phyloP scores from a whole-genome alignment of 371 early-diverging fungal genomes.

The Umbelopsis sp. region DNA sequence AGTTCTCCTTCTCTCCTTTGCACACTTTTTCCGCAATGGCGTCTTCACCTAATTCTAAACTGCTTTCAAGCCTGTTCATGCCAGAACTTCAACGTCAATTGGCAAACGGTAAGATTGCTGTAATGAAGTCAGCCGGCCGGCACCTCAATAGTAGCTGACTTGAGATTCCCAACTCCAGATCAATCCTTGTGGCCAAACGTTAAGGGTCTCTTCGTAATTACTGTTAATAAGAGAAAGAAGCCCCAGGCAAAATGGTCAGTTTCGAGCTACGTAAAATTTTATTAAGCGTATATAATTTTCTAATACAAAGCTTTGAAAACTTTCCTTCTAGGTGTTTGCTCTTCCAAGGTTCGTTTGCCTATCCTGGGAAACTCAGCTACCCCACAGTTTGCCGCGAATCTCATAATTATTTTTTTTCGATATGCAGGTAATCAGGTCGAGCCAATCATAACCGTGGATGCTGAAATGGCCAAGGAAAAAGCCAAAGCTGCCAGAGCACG shows the following conservation, averaged over 20 bases:
- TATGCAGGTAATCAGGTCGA: slow-evolving; percentile 30
- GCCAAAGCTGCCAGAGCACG: slow-evolving; percentile 34
- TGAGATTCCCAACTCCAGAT: slow-evolving; percentile 21
- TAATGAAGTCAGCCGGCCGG: background rate
- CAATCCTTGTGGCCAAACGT: slow-evolving; percentile 45
- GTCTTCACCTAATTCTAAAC: slow-evolving; percentile 6
- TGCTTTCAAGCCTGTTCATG: slow-evolving; percentile 35
- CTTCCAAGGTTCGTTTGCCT: slow-evolving; percentile 34
- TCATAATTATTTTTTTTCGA: too few species aligned
- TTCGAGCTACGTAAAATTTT: too few species aligned
- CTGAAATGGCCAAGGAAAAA: slow-evolving; percentile 30
- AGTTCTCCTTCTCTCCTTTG: background rate
- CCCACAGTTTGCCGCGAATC: slow-evolving; percentile 7
- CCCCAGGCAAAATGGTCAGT: slow-evolving; percentile 42
- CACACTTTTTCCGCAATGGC: slow-evolving; percentile 9
- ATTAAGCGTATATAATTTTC: too few species aligned
- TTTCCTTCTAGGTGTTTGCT: slow-evolving; percentile 37
- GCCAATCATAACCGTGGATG: slow-evolving; percentile 38
- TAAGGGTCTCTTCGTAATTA: slow-evolving; percentile 46
- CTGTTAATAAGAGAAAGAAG: slow-evolving; percentile 41
- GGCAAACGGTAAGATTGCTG: slow-evolving; percentile 11
- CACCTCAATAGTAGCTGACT: background rate
- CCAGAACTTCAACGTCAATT: slow-evolving; percentile 54
- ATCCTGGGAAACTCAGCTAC: slow-evolving; percentile 15
- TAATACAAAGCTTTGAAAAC: background rate